Conservation (phyloP, 805 yeast species). For the Hanseniaspora meyeri region DNA sequence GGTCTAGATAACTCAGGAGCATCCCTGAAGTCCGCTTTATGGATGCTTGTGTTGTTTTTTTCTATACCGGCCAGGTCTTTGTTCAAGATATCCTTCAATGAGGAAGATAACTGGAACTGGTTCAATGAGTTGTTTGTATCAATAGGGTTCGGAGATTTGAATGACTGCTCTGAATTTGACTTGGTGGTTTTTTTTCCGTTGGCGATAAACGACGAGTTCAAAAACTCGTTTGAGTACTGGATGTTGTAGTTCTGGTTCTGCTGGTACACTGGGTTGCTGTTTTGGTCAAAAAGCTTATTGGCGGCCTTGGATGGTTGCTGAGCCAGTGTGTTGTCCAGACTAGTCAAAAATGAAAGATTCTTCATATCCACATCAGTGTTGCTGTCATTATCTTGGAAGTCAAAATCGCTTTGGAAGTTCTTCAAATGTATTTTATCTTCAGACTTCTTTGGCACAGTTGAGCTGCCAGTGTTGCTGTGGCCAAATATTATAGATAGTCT, state of each 20-base stretch:
- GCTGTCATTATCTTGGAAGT: neutral
- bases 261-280: too few species aligned
- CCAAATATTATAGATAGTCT: neutral
- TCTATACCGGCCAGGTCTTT: neutral
- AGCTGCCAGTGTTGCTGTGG: neutral
- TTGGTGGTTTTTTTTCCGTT: neutral
- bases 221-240: neutral
- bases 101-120: neutral
- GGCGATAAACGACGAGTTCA: neutral
- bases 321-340: neutral
- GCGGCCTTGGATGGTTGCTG: neutral
- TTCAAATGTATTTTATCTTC: neutral
- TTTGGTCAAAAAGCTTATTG: neutral
- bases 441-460: neutral
- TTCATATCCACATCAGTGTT: neutral
- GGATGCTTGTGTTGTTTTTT: neutral
- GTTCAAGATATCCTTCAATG: neutral
- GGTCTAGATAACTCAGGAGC: neutral
- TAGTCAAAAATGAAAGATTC: neutral
- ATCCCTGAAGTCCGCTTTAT: neutral
- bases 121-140: neutral
- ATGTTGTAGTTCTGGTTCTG: neutral
- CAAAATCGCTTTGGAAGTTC: neutral
- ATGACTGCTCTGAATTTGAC: neutral
- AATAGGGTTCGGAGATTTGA: neutral